phyloP scores from a whole-genome alignment of 73 alveolate genomes.

The Loxodes magnus region DNA sequence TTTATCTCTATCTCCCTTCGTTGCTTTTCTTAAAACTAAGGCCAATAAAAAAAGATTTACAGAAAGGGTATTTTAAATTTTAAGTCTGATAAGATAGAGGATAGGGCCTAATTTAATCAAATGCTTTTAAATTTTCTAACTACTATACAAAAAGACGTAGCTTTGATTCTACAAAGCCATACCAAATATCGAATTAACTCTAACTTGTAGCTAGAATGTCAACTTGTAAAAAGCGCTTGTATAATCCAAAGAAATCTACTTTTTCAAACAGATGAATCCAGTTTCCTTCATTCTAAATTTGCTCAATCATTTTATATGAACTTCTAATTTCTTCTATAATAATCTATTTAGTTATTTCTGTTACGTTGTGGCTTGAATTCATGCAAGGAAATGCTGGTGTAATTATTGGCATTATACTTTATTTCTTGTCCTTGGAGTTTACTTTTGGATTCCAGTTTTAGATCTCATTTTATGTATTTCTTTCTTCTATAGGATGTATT shows the following conservation, averaged over 20 bases:
- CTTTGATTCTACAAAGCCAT: too few relatives aligned
- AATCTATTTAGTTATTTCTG: conserved; percentile 46
- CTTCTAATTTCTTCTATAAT: conserved; percentile 59
- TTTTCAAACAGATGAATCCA: conserved; percentile 73
- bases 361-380: conserved; percentile 69
- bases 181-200: conserved; percentile 26
- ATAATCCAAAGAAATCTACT: conserved; percentile 52
- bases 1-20: too few relatives aligned
- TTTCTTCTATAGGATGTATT: too few relatives aligned
- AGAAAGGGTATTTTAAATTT: too few relatives aligned
- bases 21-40: too few relatives aligned
- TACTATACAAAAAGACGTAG: too few relatives aligned
- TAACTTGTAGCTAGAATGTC: conserved; percentile 37
- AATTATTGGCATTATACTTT: conserved; percentile 59
- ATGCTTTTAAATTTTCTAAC: too few relatives aligned
- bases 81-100: too few relatives aligned
- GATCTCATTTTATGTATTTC: too few relatives aligned
- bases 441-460: conserved; percentile 86
- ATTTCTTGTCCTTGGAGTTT: conserved; percentile 29
- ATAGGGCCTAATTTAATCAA: too few relatives aligned
- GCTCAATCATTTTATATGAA: conserved; percentile 46
- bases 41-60: too few relatives aligned
- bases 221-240: conserved; percentile 54
- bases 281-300: conserved; percentile 22
- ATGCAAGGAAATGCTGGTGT: conserved; percentile 91